Conservation (phyloP, 2,329 filamentous ascomycete genomes). For the Epichloe aotearoae region DNA sequence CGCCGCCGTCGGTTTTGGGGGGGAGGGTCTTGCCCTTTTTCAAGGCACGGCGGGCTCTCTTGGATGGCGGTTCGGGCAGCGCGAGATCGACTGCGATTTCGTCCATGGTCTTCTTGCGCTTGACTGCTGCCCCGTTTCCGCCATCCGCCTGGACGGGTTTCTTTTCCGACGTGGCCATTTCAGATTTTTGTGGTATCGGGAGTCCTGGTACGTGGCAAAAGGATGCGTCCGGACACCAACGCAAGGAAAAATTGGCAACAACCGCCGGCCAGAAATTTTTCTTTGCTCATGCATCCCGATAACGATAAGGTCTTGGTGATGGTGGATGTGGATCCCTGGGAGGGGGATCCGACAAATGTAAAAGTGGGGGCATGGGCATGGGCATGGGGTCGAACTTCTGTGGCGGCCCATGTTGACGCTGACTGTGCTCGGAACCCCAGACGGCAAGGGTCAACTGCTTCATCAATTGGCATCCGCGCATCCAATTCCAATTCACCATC, state of each 20-base stretch:
- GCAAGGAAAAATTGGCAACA: neutral
- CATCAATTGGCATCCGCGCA: no score
- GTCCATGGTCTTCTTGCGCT: constrained; percentile 60
- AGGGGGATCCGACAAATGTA: no score
- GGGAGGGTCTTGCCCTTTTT: constrained; percentile 65
- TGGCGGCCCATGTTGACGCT: no score
- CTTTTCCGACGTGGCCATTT: constrained; percentile 8
- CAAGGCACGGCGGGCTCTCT: constrained; percentile 77
- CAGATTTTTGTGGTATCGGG: neutral
- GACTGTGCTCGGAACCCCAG: no score
- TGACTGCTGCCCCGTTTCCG: constrained; percentile 20
- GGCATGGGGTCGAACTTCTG: no score
- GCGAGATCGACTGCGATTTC: constrained; percentile 83
- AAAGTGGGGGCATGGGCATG: neutral
- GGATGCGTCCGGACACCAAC: neutral
- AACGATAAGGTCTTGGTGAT: neutral
- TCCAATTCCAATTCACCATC: neutral
- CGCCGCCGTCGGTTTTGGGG: constrained; percentile 25
- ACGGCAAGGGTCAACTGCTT: no score
- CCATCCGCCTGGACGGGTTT: constrained; percentile 2
- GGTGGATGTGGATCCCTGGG: no score
- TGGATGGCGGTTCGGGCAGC: constrained; percentile 88
- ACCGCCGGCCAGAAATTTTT: neutral
- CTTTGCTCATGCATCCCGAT: neutral
- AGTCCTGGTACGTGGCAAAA: neutral